Percentiles rank a stretch among this genome's conserved stretches.
Evolutionary conservation across 2,329 filamentous ascomycete species (phyloP).

Genomic region (Cercospora sesami): DNA sequence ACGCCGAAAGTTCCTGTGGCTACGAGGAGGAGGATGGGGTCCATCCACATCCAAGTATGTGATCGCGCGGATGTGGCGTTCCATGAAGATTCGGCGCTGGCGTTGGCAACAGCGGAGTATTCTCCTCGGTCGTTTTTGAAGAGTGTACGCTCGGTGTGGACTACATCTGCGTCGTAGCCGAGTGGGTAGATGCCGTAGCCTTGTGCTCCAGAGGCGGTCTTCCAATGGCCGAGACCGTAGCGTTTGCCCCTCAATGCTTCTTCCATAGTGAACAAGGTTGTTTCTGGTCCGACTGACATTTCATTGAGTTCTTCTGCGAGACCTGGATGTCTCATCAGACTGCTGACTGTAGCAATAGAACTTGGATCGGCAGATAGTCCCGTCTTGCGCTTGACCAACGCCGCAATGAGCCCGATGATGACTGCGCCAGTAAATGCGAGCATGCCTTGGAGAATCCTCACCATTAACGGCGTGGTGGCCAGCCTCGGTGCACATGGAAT

Average conservation of each 20-base stretch:
- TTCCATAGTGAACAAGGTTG: constrained; percentile 11
- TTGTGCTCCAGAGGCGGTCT: constrained; percentile 5
- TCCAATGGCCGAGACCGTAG: constrained; percentile 21
- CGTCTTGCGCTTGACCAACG: constrained; percentile 15
- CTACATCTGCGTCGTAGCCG: not conserved
- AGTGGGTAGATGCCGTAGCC: constrained; percentile 15
- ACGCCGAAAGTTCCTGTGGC: constrained; percentile 22
- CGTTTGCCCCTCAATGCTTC: constrained; percentile 14
- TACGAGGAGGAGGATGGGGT: constrained; percentile 18
- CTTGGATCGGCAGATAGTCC: constrained; percentile 23
- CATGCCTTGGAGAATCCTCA: constrained; percentile 25
- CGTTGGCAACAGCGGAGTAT: not conserved
- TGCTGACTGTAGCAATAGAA: constrained; percentile 23
- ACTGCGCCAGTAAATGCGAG: constrained; percentile 20
- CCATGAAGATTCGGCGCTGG: not conserved
- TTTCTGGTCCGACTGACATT: constrained; percentile 14
- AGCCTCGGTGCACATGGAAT: constrained; percentile 18
- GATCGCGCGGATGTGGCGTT: constrained; percentile 1
- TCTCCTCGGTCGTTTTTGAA: not conserved
- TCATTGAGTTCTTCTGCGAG: constrained; percentile 22
- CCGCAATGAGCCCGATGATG: constrained; percentile 13
- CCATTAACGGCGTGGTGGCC: constrained; percentile 13
- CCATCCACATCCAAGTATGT: constrained; percentile 18
- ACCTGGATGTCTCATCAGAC: constrained; percentile 22
- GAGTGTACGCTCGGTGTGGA: not conserved